A percentile compares a stretch with the other conserved stretches of the same genome.
phyloP scores from a whole-genome alignment of 257 asterid species.

The Forsythia viridissima region DNA sequence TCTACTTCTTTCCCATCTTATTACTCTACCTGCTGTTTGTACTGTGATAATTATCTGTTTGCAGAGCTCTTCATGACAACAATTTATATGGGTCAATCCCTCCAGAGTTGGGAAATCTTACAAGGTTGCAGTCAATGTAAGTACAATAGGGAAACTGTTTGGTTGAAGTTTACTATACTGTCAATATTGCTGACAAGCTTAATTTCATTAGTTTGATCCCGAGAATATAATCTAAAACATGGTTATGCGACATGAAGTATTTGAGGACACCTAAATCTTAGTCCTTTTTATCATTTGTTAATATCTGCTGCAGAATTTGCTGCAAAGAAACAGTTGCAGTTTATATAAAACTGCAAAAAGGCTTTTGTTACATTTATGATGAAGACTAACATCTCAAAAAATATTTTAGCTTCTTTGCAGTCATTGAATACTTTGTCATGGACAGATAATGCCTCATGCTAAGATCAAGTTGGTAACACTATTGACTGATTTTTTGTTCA shows the following conservation, averaged over 20 bases:
- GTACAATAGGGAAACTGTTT: slow-evolving; percentile 30
- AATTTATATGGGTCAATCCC: slow-evolving; percentile 88
- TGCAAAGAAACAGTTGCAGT: neutral
- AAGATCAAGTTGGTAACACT: slow-evolving; percentile 5
- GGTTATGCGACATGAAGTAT: slow-evolving; percentile 8
- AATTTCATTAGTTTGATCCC: slow-evolving; percentile 4
- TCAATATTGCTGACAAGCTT: slow-evolving; percentile 15
- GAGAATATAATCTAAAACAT: slow-evolving; percentile 8
- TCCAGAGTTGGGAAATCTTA: slow-evolving; percentile 86
- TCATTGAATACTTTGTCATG: slow-evolving; percentile 14
- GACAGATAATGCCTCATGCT: neutral
- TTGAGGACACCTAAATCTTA: neutral
- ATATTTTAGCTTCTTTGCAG: neutral
- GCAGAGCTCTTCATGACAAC: slow-evolving; percentile 89
- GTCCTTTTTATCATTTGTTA: neutral
- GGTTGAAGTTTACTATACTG: slow-evolving; percentile 14
- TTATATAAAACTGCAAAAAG: neutral
- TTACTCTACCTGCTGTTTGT: slow-evolving; percentile 20
- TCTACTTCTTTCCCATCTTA: slow-evolving; percentile 18
- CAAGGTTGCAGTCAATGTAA: slow-evolving; percentile 81
- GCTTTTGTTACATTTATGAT: neutral
- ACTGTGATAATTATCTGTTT: slow-evolving; percentile 31
- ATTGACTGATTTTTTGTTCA: slow-evolving; percentile 10
- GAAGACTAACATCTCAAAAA: neutral
- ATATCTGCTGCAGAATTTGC: slow-evolving; percentile 11